Base-by-base conservation (phyloP, 768 basidiomycete genomes). In the Amanita jacksonii region DNA sequence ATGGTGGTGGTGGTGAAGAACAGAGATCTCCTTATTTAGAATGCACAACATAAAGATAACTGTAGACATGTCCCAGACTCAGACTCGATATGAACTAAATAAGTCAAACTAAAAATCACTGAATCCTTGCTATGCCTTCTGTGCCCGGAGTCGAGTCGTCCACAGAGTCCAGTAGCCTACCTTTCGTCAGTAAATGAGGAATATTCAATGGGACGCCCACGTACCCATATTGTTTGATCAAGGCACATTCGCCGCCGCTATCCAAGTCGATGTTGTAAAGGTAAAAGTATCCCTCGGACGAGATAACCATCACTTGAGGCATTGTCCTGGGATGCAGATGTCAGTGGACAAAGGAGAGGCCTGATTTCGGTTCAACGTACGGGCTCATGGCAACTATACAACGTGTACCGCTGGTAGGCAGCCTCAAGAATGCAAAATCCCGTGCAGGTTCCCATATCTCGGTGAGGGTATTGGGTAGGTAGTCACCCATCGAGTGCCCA, bases 381-480 rank as follows among this genome's bases (percentile, higher is more conserved):
- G 33, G 31, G 30, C 22, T 43, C 2, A 98, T 62, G 0, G 89
- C 94, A 32, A 96, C 92, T 12, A 93, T 80, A 55, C 85, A 91
- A 47, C 88, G 72, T 8, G 81, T 78, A 3, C 90, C 82, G 48
- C 76, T 65, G 5, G 79, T 73, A 40, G 92, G 90, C 18, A 99
- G 62, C 55, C 87, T 79, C 46, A 94, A 65, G 59, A 76, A 93
- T 1, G 94, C 96, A 57, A 98, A 98, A 57, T 96, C 94, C 5
- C 94, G 70, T 27, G 88, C 74, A 0, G 96, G 96, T 54, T 98
- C 96, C 92, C 93, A 99, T 66, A 98, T 79, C 59, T 96, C 94
- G 15, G 91, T 88, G 36, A 98, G 62, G 1, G 88, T 82, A 51
- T 82, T 85, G 0, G 94, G 94, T 0, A 92, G 71, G 55, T 90